Evolutionary conservation across 2,329 filamentous ascomycete species (phyloP), one percentile per base, ranked within the genome.

Genomic region (Pseudocercospora pini-densiflorae): DNA sequence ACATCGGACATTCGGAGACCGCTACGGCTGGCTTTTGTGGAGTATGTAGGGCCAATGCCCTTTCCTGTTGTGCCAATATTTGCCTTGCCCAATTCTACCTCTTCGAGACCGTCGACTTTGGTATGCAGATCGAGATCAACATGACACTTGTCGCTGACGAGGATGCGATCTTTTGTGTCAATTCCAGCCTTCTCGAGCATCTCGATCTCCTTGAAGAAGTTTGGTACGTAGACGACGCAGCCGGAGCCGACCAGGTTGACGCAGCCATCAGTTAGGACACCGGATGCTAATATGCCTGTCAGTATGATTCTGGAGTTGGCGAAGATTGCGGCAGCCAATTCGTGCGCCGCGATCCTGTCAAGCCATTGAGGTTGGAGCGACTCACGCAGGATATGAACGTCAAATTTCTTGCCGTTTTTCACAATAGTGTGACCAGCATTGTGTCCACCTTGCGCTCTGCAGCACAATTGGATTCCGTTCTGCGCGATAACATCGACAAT

Each of bases 231-330:
- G 71, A 92, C 88, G 66, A 92, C 90, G 58, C 89, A 90, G 66
- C 90, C 81, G 72, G 75, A 77, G 43, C 83, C 91, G 76, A 94
- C 90, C 64, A 94, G 82, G 81, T 93, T 94, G 73, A 88, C 84
- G 77, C 87, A 91, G 51, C 82, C 81, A 6, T 90, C 89, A 76
- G 90, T 92, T 71, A 94, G 84, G 67, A 94, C 85, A 66, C 92
- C 92, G 63, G 88, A 91, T 24, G 89, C 87, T 74, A 61, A 36
- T 60, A 23, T 43, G 14, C 40, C 16, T 43, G 64, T 69, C 57
- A 72, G 66, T 47, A 31, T 49, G n/a, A 29, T 23, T 62, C 64
- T 54, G 49, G 4, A 3, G 1, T 12, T n/a, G 68, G 51, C 61
- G 55, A 47, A 21, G 14, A 21, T 2, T 1, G 23, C 7, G 14